These are phyloP conservation scores for Xylaria sp. DNA, from an alignment of 2,329 filamentous ascomycete species.

Conservation along the genomic window DNA sequence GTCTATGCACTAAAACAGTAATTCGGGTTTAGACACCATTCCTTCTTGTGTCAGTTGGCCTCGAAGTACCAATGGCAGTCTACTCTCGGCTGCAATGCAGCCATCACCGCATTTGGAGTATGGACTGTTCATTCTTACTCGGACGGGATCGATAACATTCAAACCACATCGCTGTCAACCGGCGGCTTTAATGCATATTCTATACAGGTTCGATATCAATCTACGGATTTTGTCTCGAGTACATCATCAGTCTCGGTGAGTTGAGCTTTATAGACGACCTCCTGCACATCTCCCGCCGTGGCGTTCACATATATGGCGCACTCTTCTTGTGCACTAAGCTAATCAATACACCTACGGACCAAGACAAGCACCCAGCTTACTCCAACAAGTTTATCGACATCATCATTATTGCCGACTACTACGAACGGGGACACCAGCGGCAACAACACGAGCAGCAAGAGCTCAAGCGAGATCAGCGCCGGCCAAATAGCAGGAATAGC, in stretches of 20 bases:
- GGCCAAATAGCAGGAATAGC: neutral
- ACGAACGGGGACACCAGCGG: neutral
- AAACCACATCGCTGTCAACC: neutral
- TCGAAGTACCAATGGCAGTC: neutral
- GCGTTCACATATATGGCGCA: too few species aligned
- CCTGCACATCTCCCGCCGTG: neutral
- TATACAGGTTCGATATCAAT: conserved; percentile 1
- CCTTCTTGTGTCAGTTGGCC: neutral
- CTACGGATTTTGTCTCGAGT: conserved; percentile 2
- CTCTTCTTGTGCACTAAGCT: too few species aligned
- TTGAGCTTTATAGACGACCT: too few species aligned
- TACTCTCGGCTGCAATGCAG: neutral
- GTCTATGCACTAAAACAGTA: too few species aligned
- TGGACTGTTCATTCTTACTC: neutral
- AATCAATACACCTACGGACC: too few species aligned
- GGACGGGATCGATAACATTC: too few species aligned
- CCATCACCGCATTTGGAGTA: neutral
- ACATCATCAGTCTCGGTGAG: neutral
- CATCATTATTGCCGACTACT: too few species aligned
- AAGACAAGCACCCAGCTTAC: neutral
- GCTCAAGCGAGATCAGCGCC: conserved; percentile 47
- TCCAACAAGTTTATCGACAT: too few species aligned
- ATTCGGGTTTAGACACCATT: too few species aligned
- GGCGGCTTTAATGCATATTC: neutral
- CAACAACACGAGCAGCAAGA: neutral